Conservation (phyloP, 2,329 filamentous ascomycete species). For the Phaeosphaeriaceae sp. region DNA sequence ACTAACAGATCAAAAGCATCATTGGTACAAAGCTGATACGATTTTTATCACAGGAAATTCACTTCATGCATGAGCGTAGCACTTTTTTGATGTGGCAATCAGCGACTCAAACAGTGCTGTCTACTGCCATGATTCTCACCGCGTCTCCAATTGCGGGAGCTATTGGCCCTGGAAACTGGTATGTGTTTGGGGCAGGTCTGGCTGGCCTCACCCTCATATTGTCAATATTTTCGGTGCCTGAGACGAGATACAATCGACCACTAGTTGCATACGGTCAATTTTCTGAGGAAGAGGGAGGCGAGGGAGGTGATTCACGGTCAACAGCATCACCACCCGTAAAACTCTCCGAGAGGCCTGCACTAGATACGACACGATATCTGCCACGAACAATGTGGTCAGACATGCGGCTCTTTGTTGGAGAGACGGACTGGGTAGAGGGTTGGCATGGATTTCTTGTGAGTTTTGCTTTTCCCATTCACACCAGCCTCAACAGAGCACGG, state of each 20-base stretch:
- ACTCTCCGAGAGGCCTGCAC: constrained; percentile 18
- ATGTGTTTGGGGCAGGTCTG: constrained; percentile 50
- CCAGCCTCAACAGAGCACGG: neutral
- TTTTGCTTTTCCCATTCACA: neutral
- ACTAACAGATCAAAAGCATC: no score
- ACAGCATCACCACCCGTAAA: constrained; percentile 19
- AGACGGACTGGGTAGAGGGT: constrained; percentile 48
- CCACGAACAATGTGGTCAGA: constrained; percentile 48
- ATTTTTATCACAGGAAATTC: constrained; percentile 29
- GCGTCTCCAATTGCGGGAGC: constrained; percentile 52
- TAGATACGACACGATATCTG: constrained; percentile 48
- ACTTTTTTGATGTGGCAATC: constrained; percentile 52
- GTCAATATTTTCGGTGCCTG: constrained; percentile 51
- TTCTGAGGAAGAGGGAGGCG: constrained; percentile 29
- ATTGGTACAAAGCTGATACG: neutral
- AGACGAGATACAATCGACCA: constrained; percentile 52
- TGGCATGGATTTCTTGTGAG: constrained; percentile 31
- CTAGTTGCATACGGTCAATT: constrained; percentile 43
- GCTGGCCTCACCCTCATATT: constrained; percentile 43
- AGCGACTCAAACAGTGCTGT: constrained; percentile 50
- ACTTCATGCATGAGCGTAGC: constrained; percentile 55
- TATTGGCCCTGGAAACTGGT: constrained; percentile 54
- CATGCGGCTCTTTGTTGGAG: constrained; percentile 50
- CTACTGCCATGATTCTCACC: constrained; percentile 48
- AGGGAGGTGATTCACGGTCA: constrained; percentile 14